Conservation (phyloP, 2,329 filamentous ascomycete genomes). For the Diaporthe eres region DNA sequence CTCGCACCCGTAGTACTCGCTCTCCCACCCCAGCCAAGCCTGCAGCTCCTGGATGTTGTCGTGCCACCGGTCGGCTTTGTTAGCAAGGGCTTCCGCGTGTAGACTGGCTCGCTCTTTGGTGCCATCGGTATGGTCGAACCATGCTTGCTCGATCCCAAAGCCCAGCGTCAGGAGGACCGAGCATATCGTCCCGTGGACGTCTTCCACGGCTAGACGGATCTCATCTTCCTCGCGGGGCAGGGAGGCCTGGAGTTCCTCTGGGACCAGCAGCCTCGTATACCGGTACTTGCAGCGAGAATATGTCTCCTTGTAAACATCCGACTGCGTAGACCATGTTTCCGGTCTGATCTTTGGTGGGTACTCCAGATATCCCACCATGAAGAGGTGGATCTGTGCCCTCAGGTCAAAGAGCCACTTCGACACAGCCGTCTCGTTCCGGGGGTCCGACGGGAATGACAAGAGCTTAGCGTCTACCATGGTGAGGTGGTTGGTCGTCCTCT, state of each 20-base stretch:
- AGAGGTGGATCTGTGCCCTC: slow-evolving; percentile 57
- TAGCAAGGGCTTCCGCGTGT: slow-evolving; percentile 29
- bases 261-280: slow-evolving; percentile 54
- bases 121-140: slow-evolving; percentile 46
- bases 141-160: slow-evolving; percentile 57
- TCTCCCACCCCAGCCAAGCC: slow-evolving; percentile 66
- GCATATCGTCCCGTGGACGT: slow-evolving; percentile 58
- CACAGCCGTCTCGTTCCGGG: slow-evolving; percentile 47
- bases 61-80: slow-evolving; percentile 47
- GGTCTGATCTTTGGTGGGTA: slow-evolving; percentile 52
- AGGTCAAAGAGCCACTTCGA: slow-evolving; percentile 50
- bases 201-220: slow-evolving; percentile 56
- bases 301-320: slow-evolving; percentile 53
- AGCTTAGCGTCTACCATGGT: slow-evolving; percentile 51
- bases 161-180: slow-evolving; percentile 57
- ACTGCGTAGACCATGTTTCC: slow-evolving; percentile 50
- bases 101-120: background rate
- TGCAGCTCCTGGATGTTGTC: slow-evolving; percentile 57
- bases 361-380: slow-evolving; percentile 60
- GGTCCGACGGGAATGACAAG: slow-evolving; percentile 40
- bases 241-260: slow-evolving; percentile 44
- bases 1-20: slow-evolving; percentile 58
- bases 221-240: slow-evolving; percentile 54
- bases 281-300: slow-evolving; percentile 58
- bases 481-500: slow-evolving; percentile 53